Evolutionary conservation across 2,329 filamentous ascomycete genomes (phyloP), one percentile per base, ranked within the genome.

Genomic region (Fusarium newnesense): DNA sequence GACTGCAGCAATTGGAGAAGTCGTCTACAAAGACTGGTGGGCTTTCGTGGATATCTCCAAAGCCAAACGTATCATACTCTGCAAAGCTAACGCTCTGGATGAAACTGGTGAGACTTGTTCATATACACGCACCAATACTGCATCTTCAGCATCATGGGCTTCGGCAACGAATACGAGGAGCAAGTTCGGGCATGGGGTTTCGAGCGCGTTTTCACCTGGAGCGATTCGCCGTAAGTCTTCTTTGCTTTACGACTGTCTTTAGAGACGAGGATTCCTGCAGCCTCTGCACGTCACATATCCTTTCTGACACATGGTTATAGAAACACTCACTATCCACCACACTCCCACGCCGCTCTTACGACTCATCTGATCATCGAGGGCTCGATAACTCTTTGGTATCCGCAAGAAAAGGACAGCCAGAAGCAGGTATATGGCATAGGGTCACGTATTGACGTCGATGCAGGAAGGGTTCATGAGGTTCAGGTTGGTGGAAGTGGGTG

Each of bases 131-230:
- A 54, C 6, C 34, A 40, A 7, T 18, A 54, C 24, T 36, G n/a
- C 12, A 65, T 47, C 26, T 18, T 34, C 49, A 26, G 24, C 52
- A 72, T 65, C 52, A 82, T 81, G 81, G 74, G 70, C 62, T 73
- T 74, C 44, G 70, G 65, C 32, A 76, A 69, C 30, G 68, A 77
- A 42, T 75, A 78, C 42, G 91, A 94, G 79, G 82, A 84, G 56
- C 84, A 92, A 77, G 92, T 94, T 32, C 85, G 85, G 40, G 89
- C 88, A 4, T 94, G 92, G 92, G 92, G 92, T 4, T 94, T 94
- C 78, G 74, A 80, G 6, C 85, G 90, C 56, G 91, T 93, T 77
- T 93, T 93, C 72, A 93, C 91, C 6, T 94, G 92, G 92, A 90
- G 87, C 12, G 92, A 94, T 80, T 83, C 85, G 28, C 89, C 91